Conservation (phyloP, 2,329 filamentous ascomycete genomes). For the Endocalyx cinctus region DNA sequence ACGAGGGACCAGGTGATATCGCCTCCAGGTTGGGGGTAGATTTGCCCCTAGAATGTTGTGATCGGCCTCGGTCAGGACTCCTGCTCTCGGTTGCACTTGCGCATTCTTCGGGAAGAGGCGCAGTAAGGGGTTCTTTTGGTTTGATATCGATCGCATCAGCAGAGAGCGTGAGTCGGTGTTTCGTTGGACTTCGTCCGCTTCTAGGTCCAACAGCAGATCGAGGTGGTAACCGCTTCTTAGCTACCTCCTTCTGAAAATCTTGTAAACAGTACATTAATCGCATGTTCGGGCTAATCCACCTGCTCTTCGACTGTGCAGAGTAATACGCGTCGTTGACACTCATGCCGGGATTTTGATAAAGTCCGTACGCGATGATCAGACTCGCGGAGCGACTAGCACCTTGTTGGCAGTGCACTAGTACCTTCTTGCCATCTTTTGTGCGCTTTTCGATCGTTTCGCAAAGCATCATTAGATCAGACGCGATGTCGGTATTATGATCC, state of each 20-base stretch:
- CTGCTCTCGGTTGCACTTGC: constrained; percentile 35
- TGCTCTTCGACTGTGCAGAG: constrained; percentile 73
- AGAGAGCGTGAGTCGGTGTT: constrained; percentile 57
- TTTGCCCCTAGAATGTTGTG: constrained; percentile 46
- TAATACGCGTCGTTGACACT: constrained; percentile 82
- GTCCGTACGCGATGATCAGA: constrained; percentile 78
- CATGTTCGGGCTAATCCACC: constrained; percentile 91
- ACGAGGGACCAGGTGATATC: constrained; percentile 60
- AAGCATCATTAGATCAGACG: constrained; percentile 67
- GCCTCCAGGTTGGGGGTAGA: constrained; percentile 47
- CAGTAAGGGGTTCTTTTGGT: constrained; percentile 55
- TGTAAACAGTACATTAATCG: constrained; percentile 85
- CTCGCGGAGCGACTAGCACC: constrained; percentile 81
- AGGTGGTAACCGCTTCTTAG: constrained; percentile 42
- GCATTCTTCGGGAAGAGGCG: constrained; percentile 53
- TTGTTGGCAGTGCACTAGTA: constrained; percentile 81
- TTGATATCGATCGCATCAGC: constrained; percentile 51
- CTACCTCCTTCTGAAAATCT: constrained; percentile 67
- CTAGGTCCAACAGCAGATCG: constrained; percentile 45
- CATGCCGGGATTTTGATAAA: constrained; percentile 72
- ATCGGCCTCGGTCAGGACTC: constrained; percentile 39
- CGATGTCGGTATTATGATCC: constrained; percentile 86
- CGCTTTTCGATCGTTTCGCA: constrained; percentile 73
- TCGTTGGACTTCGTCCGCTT: constrained; percentile 51
- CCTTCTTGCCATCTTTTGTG: constrained; percentile 68